phyloP scores from a whole-genome alignment of 208 protist species.

The Trypanosoma melophagium region DNA sequence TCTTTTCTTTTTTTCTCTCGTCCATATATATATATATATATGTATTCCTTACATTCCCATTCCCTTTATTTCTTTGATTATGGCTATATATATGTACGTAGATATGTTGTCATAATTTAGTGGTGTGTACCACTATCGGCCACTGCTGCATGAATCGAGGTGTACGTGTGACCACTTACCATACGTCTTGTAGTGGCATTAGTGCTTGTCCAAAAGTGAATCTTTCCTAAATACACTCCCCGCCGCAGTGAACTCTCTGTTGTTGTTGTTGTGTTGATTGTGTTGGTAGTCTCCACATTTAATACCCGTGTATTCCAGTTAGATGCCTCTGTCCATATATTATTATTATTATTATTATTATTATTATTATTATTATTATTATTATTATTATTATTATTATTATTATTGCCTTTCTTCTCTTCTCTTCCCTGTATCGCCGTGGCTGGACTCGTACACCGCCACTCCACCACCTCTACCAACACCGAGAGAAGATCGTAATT shows the following conservation, averaged over 20 bases:
- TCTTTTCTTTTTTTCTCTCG: no score
- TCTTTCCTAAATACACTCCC: conserved; percentile 22
- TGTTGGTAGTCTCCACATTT: no score
- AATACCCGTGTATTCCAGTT: not conserved
- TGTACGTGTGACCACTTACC: conserved; percentile 20
- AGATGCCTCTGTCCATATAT: no score
- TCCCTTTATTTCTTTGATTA: not conserved
- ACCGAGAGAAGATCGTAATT: conserved; percentile 21
- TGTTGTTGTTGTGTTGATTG: no score
- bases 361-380: not conserved
- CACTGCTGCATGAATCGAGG: conserved; percentile 6
- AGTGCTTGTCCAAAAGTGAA: conserved; percentile 32
- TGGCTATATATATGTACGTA: conserved; percentile 10
- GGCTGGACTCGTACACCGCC: conserved; percentile 11
- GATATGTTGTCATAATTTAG: no score
- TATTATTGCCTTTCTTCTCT: not conserved
- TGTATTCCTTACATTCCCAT: not conserved
- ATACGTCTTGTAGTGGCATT: conserved; percentile 13
- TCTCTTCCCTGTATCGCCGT: not conserved
- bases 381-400: not conserved
- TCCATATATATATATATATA: not conserved
- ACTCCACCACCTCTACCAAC: conserved; percentile 31
- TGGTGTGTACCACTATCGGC: not conserved
- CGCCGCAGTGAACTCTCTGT: not conserved
- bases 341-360: not conserved